Conservation (phyloP, 2,329 filamentous ascomycete species). For the Aspergillus floridensis region DNA sequence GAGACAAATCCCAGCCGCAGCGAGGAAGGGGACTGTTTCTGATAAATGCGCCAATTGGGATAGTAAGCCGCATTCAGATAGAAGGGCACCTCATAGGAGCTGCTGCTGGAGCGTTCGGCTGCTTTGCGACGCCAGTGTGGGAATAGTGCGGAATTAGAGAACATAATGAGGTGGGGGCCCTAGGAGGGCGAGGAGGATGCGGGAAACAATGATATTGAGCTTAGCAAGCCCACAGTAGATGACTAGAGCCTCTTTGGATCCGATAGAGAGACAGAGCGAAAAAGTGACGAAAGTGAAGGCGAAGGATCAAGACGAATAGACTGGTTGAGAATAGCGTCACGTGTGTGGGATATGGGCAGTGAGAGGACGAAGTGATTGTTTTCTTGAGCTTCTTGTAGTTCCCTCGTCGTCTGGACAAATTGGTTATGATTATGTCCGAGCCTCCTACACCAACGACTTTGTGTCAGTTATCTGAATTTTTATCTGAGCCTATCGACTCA, state of each 20-base stretch:
- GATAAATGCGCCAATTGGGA: slow-evolving; percentile 74
- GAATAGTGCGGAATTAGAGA: slow-evolving; percentile 21
- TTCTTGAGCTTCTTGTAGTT: not conserved
- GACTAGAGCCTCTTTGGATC: not conserved
- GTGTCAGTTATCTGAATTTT: too few relatives aligned
- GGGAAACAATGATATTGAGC: not conserved
- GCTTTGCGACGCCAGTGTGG: slow-evolving; percentile 27
- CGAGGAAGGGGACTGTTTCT: slow-evolving; percentile 68
- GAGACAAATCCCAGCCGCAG: slow-evolving; percentile 75
- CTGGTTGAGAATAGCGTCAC: slow-evolving; percentile 19
- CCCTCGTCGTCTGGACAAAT: too few relatives aligned
- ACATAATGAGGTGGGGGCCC: slow-evolving; percentile 12
- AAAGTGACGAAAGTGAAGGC: slow-evolving; percentile 1
- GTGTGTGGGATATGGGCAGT: slow-evolving; percentile 12
- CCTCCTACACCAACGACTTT: not conserved
- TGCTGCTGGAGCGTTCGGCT: slow-evolving; percentile 24
- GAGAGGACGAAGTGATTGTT: not conserved
- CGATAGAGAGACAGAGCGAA: slow-evolving; percentile 3
- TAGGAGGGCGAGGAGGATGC: not conserved
- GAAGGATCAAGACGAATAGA: slow-evolving; percentile 12
- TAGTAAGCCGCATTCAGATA: slow-evolving; percentile 75
- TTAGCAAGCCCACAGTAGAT: not conserved
- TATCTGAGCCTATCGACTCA: not conserved
- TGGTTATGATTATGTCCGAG: not conserved
- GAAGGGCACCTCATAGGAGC: slow-evolving; percentile 37